A percentile compares a stretch with the other conserved stretches of the same genome.
phyloP scores from a whole-genome alignment of 164 flowering plant species.

The Paratinospora sagittata region DNA sequence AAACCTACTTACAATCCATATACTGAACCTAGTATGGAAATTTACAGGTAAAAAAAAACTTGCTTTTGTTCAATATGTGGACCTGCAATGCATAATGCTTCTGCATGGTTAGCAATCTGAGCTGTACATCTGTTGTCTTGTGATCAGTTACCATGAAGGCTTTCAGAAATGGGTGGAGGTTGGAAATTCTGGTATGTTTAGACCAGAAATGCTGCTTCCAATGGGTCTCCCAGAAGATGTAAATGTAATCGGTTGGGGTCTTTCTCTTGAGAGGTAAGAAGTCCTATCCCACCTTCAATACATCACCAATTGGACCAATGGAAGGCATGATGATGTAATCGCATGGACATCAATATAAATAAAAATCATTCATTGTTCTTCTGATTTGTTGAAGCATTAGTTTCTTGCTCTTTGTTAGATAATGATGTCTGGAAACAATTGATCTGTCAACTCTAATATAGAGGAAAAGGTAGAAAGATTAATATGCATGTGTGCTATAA shows the following conservation, averaged over 20 bases:
- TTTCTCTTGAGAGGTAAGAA: constrained; percentile 86
- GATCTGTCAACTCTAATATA: neutral
- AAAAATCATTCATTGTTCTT: neutral
- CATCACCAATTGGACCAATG: neutral
- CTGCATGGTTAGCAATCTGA: constrained; percentile 1
- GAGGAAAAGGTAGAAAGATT: neutral
- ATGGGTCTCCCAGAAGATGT: constrained; percentile 99
- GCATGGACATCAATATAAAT: neutral
- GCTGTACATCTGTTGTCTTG: neutral
- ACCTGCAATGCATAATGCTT: neutral
- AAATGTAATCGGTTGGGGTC: constrained; percentile 94
- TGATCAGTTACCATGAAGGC: constrained; percentile 84
- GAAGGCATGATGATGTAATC: neutral
- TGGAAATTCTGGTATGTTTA: constrained; percentile 96
- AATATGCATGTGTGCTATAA: neutral
- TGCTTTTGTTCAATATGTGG: neutral
- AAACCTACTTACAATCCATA: constrained; percentile 98
- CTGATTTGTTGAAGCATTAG: neutral
- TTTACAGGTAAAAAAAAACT: constrained; percentile 66
- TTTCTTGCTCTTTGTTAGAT: neutral
- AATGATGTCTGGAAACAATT: too few relatives aligned
- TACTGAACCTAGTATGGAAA: constrained; percentile 99
- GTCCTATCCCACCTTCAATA: neutral
- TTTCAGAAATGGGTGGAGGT: constrained; percentile 91
- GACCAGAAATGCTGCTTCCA: constrained; percentile 97